A percentile compares a stretch with the other conserved stretches of the same genome.
Evolutionary conservation across 768 basidiomycete genomes (phyloP).

Genomic region (Stropharia rugosoannulata): DNA sequence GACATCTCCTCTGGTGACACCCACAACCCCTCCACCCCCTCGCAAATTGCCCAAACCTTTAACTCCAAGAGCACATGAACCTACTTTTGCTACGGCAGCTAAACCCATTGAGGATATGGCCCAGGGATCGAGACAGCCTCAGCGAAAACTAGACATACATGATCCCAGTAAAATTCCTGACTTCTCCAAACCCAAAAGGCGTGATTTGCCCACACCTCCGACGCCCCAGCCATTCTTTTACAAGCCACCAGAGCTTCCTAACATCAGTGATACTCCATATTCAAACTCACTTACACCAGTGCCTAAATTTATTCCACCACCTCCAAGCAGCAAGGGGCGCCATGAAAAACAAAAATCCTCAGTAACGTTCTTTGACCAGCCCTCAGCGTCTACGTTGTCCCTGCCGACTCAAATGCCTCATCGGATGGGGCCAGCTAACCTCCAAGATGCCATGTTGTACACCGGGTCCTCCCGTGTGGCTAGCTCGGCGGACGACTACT

Average conservation of each 20-base stretch:
- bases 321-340: background rate
- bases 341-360: background rate
- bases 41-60: conserved; percentile 4
- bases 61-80: background rate
- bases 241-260: background rate
- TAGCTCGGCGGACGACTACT: background rate
- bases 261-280: background rate
- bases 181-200: background rate
- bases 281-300: conserved; percentile 1
- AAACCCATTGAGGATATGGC: background rate
- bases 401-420: conserved; percentile 1
- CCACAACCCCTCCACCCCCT: conserved; percentile 15
- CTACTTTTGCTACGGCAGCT: background rate
- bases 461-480: background rate
- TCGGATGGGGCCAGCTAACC: conserved; percentile 6
- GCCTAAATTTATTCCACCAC: background rate
- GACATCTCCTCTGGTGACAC: conserved; percentile 14
- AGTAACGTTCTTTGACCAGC: background rate
- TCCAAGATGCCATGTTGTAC: background rate
- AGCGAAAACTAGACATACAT: background rate
- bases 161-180: conserved; percentile 1
- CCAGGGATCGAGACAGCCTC: background rate
- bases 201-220: background rate
- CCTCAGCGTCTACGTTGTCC: background rate
- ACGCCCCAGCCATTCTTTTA: background rate